phyloP scores from a whole-genome alignment of 2,329 filamentous ascomycete genomes.

The Penicillium polonicum region DNA sequence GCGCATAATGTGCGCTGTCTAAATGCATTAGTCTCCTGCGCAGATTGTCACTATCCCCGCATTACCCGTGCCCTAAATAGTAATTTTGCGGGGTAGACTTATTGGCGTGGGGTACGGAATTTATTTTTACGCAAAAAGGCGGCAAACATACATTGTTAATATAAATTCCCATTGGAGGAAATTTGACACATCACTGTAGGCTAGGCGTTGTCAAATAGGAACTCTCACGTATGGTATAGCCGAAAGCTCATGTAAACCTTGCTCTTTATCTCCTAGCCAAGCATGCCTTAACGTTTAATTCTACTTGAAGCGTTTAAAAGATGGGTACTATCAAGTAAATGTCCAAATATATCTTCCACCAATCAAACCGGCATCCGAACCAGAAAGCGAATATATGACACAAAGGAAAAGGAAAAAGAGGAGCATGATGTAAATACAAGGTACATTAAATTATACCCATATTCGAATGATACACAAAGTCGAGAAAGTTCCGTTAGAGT shows the following conservation, averaged over 20 bases:
- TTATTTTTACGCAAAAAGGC: neutral
- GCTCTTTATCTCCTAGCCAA: too few relatives aligned
- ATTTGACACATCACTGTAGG: neutral
- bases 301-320: neutral
- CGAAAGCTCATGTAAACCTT: neutral
- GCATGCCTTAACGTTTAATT: neutral
- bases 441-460: neutral
- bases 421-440: neutral
- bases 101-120: neutral
- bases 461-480: neutral
- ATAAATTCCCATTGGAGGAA: slow-evolving; percentile 1
- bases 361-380: neutral
- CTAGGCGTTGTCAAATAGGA: neutral
- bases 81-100: slow-evolving; percentile 1
- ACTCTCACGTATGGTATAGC: neutral
- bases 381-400: neutral
- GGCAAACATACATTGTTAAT: neutral
- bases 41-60: neutral
- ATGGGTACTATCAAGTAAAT: neutral
- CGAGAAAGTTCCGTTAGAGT: too few relatives aligned
- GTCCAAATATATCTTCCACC: neutral
- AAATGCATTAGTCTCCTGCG: neutral
- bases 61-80: neutral
- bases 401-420: too few relatives aligned
- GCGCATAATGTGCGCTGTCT: neutral